phyloP scores from a whole-genome alignment of 768 basidiomycete species.

The Daedalea quercina region DNA sequence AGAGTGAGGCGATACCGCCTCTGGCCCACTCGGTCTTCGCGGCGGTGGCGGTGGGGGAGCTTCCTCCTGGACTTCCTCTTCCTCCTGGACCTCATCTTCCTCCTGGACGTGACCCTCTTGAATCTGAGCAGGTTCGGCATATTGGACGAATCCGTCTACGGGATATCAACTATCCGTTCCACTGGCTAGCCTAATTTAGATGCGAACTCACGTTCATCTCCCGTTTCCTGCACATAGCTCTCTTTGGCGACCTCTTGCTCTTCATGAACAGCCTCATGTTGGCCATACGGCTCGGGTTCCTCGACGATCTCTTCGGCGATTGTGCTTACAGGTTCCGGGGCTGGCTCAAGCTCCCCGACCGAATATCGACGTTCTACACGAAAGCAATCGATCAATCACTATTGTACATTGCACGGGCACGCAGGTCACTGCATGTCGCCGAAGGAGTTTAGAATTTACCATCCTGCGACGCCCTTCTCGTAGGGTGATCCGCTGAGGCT shows the following conservation, averaged over 20 bases:
- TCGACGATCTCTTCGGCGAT: slow-evolving; percentile 2
- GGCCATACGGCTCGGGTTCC: slow-evolving; percentile 1
- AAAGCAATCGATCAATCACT: slow-evolving; percentile 17
- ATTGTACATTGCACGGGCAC: slow-evolving; percentile 13
- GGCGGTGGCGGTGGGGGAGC: not conserved
- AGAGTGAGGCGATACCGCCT: not conserved
- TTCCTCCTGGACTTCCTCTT: not conserved
- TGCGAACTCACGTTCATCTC: slow-evolving; percentile 6
- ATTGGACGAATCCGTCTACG: not conserved
- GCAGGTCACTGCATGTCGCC: slow-evolving; percentile 2
- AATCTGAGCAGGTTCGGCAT: not conserved
- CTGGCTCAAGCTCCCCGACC: not conserved
- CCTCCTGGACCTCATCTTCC: not conserved
- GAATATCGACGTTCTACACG: slow-evolving; percentile 10
- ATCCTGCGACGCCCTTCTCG: slow-evolving; percentile 20
- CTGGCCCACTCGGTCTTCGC: not conserved
- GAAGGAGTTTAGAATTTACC: slow-evolving; percentile 37
- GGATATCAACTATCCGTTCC: not conserved
- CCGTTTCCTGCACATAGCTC: slow-evolving; percentile 6
- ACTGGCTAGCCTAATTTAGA: not conserved
- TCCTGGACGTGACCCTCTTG: not conserved
- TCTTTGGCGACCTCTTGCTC: slow-evolving; percentile 4
- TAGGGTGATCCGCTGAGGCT: slow-evolving; percentile 3
- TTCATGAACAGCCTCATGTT: slow-evolving; percentile 1
- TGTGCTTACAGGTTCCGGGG: not conserved